These are phyloP conservation scores for Aspergillus pseudotamarii DNA, from an alignment of 2,329 filamentous ascomycete species.

Conservation along the genomic window DNA sequence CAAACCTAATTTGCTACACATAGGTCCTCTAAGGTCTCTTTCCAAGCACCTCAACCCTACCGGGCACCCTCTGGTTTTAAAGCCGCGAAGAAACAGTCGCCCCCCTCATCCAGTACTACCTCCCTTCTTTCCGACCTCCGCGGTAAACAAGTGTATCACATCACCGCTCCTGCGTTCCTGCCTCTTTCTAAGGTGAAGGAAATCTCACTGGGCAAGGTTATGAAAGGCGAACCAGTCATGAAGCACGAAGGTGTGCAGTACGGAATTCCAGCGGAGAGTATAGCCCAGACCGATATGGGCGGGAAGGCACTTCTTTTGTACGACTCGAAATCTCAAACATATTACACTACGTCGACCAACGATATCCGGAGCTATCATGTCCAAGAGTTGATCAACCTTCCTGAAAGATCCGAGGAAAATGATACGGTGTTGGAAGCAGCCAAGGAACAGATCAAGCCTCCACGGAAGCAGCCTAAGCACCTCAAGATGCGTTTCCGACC, in stretches of 20 bases:
- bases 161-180: slow-evolving; percentile 49
- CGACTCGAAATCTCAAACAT: slow-evolving; percentile 38
- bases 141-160: slow-evolving; percentile 53
- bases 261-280: slow-evolving; percentile 39
- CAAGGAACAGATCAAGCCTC: slow-evolving; percentile 36
- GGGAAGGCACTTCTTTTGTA: slow-evolving; percentile 41
- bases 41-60: slow-evolving; percentile 40
- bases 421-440: slow-evolving; percentile 27
- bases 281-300: slow-evolving; percentile 29
- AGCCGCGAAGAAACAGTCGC: slow-evolving; percentile 34
- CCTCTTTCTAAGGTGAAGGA: slow-evolving; percentile 49
- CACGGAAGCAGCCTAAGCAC: slow-evolving; percentile 45
- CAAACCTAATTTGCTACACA: not conserved
- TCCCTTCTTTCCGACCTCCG: slow-evolving; percentile 42
- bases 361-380: slow-evolving; percentile 39
- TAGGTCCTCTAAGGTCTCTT: slow-evolving; percentile 17
- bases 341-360: slow-evolving; percentile 28
- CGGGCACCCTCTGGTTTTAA: slow-evolving; percentile 49
- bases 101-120: slow-evolving; percentile 35
- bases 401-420: slow-evolving; percentile 26
- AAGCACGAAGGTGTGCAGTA: slow-evolving; percentile 47
- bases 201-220: slow-evolving; percentile 44
- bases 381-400: slow-evolving; percentile 40
- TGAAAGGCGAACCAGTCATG: slow-evolving; percentile 46
- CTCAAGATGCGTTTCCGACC: slow-evolving; percentile 51